Conservation (phyloP, 2,329 filamentous ascomycete species). For the Fusarium goolgardi region DNA sequence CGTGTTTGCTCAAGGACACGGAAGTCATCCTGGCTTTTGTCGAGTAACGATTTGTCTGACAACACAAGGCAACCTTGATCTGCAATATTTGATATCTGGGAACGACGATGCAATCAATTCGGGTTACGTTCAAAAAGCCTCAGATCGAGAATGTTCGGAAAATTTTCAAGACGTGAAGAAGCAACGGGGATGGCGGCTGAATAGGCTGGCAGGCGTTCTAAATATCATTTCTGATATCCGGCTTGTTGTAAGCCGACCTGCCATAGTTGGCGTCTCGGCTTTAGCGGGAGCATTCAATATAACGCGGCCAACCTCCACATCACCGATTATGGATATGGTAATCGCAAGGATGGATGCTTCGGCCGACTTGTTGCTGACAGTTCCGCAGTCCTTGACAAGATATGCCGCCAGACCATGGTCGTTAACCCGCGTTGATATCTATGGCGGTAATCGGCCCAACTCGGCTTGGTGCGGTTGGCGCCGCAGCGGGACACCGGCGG, state of each 20-base stretch:
- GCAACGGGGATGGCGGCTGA: conserved; percentile 18
- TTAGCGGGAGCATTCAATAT: conserved; percentile 25
- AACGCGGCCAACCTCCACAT: conserved; percentile 24
- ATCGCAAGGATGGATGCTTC: conserved; percentile 21
- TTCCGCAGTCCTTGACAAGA: conserved; percentile 37
- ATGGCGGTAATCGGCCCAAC: conserved; percentile 50
- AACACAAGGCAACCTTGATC: conserved; percentile 9
- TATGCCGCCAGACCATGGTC: conserved; percentile 17
- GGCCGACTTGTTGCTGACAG: conserved; percentile 34
- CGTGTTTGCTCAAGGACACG: conserved; percentile 65
- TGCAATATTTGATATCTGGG: not conserved
- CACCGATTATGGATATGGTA: conserved; percentile 8
- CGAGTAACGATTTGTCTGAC: conserved; percentile 12
- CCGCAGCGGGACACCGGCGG: conserved; percentile 46
- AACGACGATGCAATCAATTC: conserved; percentile 1
- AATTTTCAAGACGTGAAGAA: conserved; percentile 15
- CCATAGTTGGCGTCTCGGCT: conserved; percentile 34
- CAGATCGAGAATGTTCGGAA: conserved; percentile 11
- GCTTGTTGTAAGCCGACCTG: conserved; percentile 25
- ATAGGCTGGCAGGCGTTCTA: conserved; percentile 23
- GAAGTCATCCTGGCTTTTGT: conserved; percentile 57
- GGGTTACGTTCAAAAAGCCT: conserved; percentile 2
- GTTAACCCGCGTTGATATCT: conserved; percentile 32
- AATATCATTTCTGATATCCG: conserved; percentile 29
- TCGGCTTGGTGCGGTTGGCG: conserved; percentile 57